Conservation (phyloP, 805 yeast genomes). For the Candida ponderosae region DNA sequence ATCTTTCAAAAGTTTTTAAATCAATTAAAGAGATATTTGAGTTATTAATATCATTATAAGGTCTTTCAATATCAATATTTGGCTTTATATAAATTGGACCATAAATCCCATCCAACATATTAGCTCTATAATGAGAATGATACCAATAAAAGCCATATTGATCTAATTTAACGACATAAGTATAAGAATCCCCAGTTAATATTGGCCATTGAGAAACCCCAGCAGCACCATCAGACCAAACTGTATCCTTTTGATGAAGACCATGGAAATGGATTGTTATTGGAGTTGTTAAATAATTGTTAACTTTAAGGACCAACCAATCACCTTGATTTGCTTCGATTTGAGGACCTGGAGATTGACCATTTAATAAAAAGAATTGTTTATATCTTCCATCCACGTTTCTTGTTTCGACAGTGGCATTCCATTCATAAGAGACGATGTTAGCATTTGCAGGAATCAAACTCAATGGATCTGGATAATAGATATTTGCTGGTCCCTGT, state of each 20-base stretch:
- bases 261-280: conserved; percentile 42
- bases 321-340: conserved; percentile 24
- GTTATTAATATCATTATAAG: conserved; percentile 26
- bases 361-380: conserved; percentile 30
- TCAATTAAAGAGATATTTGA: conserved; percentile 17
- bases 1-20: conserved; percentile 19
- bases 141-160: conserved; percentile 43
- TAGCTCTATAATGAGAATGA: conserved; percentile 38
- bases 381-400: conserved; percentile 28
- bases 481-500: no score
- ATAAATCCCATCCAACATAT: conserved; percentile 33
- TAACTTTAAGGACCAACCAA: conserved; percentile 26
- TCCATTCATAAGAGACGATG: conserved; percentile 3
- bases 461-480: no score
- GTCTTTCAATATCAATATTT: conserved; percentile 18
- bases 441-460: conserved; percentile 2
- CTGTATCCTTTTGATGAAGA: conserved; percentile 32
- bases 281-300: conserved; percentile 27
- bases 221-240: conserved; percentile 40
- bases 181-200: conserved; percentile 27
- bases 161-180: conserved; percentile 27
- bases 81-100: conserved; percentile 38
- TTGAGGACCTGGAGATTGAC: conserved; percentile 39
- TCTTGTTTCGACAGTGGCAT: conserved; percentile 2
- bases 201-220: conserved; percentile 40